Evolutionary conservation across 371 early-diverging fungal species (phyloP), one percentile per base, ranked within the genome.

Genomic region (Mortierella sp.): DNA sequence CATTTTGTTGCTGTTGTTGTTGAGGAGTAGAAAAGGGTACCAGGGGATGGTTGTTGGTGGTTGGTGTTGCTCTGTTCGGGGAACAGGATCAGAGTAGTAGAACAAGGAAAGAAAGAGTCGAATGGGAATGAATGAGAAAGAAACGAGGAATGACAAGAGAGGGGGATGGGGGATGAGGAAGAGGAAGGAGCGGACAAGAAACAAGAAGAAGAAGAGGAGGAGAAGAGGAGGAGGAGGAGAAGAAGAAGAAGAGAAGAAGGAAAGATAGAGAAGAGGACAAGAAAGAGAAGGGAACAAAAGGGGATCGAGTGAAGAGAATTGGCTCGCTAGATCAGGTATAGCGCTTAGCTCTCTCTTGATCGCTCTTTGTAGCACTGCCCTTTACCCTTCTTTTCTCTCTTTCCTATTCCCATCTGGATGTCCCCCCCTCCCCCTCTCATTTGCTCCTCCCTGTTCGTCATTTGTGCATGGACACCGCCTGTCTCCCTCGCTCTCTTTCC

Each of bases 1-100:
- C 84, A 83, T 83, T 8, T 21, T 71, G 67, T 37, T 43, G 43
- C 43, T 43, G 43, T 43, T 46, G 48, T 13, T 46, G 48, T 31
- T 16, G 59, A 16, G 6, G 6, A 34, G 61, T 14, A 31, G 53
- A 28, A 34, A 44, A 26, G 31, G 40, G 55, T 37, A 73, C 37
- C 13, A 72, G 46, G 54, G 13, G 71, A 1, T 48, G 28, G 9
- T 13, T 19, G 71, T 28, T 8, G 31, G 16, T 9, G 46, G 43
- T 26, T 54, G 59, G 6, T 67, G 3, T 24, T 67, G 37, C 40
- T 67, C 61, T 28, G 50, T 40, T 19, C 1, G 43, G 5, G 16
- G n/a, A 40, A 11, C 13, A 73, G n/a, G n/a, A n/a, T n/a, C n/a
- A n/a, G n/a, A n/a, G n/a, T n/a, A n/a, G n/a, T n/a, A n/a, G 37